phyloP scores from a whole-genome alignment of 75 land plant genomes.

The Selaginella tamariscina region DNA sequence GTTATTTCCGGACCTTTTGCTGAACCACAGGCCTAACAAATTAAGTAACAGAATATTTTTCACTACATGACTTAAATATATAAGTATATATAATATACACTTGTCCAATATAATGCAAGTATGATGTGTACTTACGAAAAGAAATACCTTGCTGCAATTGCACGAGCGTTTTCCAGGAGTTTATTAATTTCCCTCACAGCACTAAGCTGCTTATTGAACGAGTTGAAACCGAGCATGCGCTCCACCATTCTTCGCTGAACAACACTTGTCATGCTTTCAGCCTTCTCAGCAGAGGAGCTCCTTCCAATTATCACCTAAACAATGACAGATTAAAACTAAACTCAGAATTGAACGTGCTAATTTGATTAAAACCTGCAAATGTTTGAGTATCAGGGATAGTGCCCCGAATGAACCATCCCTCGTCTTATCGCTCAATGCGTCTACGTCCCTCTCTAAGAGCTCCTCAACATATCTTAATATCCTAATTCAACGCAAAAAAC shows the following conservation, averaged over 20 bases:
- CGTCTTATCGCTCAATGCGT: slow-evolving; percentile 27
- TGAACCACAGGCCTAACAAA: too few species aligned
- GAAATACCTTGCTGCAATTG: slow-evolving; percentile 21
- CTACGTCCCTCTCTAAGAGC: slow-evolving; percentile 23
- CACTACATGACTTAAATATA: too few species aligned
- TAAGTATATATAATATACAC: too few species aligned
- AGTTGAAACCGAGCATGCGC: slow-evolving; percentile 24
- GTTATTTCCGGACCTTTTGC: too few species aligned
- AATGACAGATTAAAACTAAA: too few species aligned
- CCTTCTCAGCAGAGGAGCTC: slow-evolving; percentile 20
- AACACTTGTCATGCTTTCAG: slow-evolving; percentile 19
- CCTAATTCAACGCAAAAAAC: slow-evolving; percentile 18
- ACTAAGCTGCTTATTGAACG: slow-evolving; percentile 29
- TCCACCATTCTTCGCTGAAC: slow-evolving; percentile 27
- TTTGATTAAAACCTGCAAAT: slow-evolving; percentile 25
- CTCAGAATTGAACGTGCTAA: too few species aligned
- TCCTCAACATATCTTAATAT: slow-evolving; percentile 21
- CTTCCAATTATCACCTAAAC: slow-evolving; percentile 21
- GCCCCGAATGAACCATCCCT: slow-evolving; percentile 26
- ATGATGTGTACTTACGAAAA: too few species aligned
- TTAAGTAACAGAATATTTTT: too few species aligned
- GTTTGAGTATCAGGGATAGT: slow-evolving; percentile 22
- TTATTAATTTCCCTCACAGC: slow-evolving; percentile 30
- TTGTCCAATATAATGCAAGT: too few species aligned
- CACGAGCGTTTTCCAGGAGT: slow-evolving; percentile 27